phyloP scores from a whole-genome alignment of 2,329 filamentous ascomycete genomes.

The Cryphonectria radicalis region DNA sequence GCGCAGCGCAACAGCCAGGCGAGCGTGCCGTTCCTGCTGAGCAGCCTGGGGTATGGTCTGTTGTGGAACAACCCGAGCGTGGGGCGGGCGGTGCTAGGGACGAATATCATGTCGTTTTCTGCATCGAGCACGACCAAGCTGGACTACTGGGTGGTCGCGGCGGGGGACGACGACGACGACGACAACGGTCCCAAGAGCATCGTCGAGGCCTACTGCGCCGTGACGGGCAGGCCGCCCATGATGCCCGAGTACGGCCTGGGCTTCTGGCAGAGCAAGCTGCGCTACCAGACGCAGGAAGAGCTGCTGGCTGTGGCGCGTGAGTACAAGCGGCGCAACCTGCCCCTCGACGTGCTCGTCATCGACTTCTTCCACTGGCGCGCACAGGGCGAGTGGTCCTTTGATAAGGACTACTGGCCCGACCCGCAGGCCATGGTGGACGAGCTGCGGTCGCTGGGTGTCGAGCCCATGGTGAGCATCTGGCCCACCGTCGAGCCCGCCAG shows the following conservation, averaged over 20 bases:
- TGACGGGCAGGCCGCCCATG: constrained; percentile 64
- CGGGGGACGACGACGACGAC: constrained; percentile 31
- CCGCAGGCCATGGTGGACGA: constrained; percentile 67
- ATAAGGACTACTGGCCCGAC: constrained; percentile 67
- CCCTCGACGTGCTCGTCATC: constrained; percentile 67
- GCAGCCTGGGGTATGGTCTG: constrained; percentile 64
- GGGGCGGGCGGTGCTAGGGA: constrained; percentile 63
- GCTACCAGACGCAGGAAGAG: constrained; percentile 69
- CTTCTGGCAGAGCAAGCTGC: constrained; percentile 71
- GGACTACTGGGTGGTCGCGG: constrained; percentile 67
- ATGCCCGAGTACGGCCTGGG: constrained; percentile 72
- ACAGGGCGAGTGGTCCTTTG: constrained; percentile 72
- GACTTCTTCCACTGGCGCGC: constrained; percentile 72
- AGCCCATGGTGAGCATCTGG: constrained; percentile 73
- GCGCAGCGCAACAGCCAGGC: constrained; percentile 71
- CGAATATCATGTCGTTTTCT: constrained; percentile 65
- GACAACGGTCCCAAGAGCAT: constrained; percentile 60
- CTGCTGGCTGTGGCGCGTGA: constrained; percentile 63
- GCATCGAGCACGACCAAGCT: constrained; percentile 60
- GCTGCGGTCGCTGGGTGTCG: constrained; percentile 60
- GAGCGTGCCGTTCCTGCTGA: constrained; percentile 65
- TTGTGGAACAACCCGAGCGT: constrained; percentile 70
- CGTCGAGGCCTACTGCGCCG: constrained; percentile 57
- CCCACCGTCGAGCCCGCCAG: constrained; percentile 64
- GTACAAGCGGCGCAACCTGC: constrained; percentile 58